phyloP scores from a whole-genome alignment of 306 rosid genomes.

The Alnus glutinosa region DNA sequence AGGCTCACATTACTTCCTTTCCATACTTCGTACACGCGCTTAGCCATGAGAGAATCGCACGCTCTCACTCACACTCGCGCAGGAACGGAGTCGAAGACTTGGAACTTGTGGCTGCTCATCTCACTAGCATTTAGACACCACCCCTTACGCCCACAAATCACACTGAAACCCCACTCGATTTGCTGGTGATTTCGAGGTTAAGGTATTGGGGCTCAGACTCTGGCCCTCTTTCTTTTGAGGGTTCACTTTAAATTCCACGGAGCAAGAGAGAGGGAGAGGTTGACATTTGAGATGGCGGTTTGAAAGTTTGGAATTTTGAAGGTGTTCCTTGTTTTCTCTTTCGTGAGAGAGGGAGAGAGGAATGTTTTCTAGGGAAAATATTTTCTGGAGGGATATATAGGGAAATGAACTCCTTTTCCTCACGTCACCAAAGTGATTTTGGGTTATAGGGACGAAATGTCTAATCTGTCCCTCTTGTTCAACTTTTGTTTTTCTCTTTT shows the following conservation, averaged over 20 bases:
- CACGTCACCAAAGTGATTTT: conserved; percentile 16
- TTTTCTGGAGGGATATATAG: conserved; percentile 4
- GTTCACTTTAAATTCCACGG: conserved; percentile 5
- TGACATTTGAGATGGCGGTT: conserved; percentile 49
- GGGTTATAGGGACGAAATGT: background rate
- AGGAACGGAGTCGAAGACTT: conserved; percentile 37
- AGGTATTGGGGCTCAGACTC: conserved; percentile 22
- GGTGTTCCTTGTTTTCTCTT: conserved; percentile 7
- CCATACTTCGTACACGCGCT: conserved; percentile 95
- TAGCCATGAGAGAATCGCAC: conserved; percentile 57
- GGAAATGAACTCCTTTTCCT: conserved; percentile 15
- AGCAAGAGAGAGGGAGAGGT: conserved; percentile 5
- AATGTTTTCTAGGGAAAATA: conserved; percentile 10
- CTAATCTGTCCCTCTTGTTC: background rate
- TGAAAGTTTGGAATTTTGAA: conserved; percentile 38
- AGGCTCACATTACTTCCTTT: conserved; percentile 86
- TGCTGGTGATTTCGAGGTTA: conserved; percentile 11
- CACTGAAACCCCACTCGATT: conserved; percentile 34
- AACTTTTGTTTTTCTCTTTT: background rate
- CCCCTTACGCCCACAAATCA: conserved; percentile 23
- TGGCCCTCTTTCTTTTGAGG: background rate
- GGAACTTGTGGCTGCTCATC: conserved; percentile 49
- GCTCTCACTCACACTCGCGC: conserved; percentile 33
- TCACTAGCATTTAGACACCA: conserved; percentile 23
- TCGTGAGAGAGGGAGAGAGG: conserved; percentile 8